A percentile compares a stretch with the other conserved stretches of the same genome.
These are phyloP conservation scores for Nakazawaea ishiwadae DNA, from an alignment of 805 yeast genomes.

Conservation along the genomic window DNA sequence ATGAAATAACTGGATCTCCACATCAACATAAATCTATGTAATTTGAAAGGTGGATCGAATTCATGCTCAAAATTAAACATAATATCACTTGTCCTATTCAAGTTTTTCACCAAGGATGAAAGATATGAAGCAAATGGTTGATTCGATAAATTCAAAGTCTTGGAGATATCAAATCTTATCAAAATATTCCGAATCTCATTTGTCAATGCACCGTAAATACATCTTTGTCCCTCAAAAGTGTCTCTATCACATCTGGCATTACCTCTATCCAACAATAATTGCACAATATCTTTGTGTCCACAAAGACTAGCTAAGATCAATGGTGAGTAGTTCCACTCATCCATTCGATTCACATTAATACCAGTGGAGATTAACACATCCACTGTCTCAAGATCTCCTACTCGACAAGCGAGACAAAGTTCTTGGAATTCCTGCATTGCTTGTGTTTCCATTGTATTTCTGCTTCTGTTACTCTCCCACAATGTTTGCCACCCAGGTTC, in stretches of 20 bases:
- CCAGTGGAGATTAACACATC: conserved; percentile 53
- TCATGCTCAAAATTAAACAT: conserved; percentile 22
- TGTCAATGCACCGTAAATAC: conserved; percentile 73
- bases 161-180: conserved; percentile 58
- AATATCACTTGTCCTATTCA: conserved; percentile 28
- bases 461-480: no score
- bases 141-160: conserved; percentile 51
- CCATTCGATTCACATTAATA: conserved; percentile 48
- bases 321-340: conserved; percentile 74
- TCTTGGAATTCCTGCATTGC: conserved; percentile 33
- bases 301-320: conserved; percentile 68
- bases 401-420: conserved; percentile 61
- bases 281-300: conserved; percentile 68
- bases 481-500: no score
- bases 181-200: conserved; percentile 58
- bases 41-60: conserved; percentile 14
- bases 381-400: conserved; percentile 63
- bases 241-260: conserved; percentile 70
- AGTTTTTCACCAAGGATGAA: conserved; percentile 36
- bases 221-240: conserved; percentile 74
- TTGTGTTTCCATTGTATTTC: neutral
- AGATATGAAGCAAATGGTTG: conserved; percentile 75
- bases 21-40: conserved; percentile 39
- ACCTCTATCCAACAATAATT: conserved; percentile 55
- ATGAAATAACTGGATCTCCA: conserved; percentile 31